Base-by-base conservation (phyloP, 2,329 filamentous ascomycete species). In the Paecilomyces fulvus region DNA sequence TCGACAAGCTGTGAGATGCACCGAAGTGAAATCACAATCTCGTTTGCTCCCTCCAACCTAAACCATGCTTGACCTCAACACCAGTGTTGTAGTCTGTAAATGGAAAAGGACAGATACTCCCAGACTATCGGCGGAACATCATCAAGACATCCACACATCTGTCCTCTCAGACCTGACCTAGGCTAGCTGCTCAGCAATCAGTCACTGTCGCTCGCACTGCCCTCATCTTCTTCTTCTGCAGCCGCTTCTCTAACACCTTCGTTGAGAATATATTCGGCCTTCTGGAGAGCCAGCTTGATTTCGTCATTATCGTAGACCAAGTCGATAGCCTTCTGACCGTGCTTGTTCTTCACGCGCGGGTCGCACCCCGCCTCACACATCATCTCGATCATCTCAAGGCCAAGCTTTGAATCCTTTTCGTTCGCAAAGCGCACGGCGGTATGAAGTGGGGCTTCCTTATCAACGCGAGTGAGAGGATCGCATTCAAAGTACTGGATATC, bases 301-400 rank as follows among this genome's bases (percentile, higher is more conserved):
- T 74, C 73, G 30, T 76, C 73, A 51, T 75, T 67, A 12, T 66
- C 65, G 55, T 72, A 76, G 51, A 76, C 74, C 30, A 79, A 63
- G 49, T 78, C 74, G 0, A 67, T 66, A 1, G 77, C 73, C 57
- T 77, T 79, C 54, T 76, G 73, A 28, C 73, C 72, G 54, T 75
- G 72, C 61, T 76, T 77, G 61, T 79, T 79, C 59, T 72, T 70
- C 55, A 79, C 73, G 33, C 77, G 71, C 8, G 75, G 75, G 62
- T 78, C 76, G 56, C 75, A 77, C 49, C 76, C 76, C 25, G 76
- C 76, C 51, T 78, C 76, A 57, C 75, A 75, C 70, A 77, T 75
- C 75, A 78, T 78, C 59, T 73, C 72, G 58, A 77, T 70, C 76
- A 78, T 78, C 30, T 71, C 74, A 23, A 69, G 60, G 11, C 75